These are phyloP conservation scores for Pneumocystis sp. DNA, from an alignment of 1,139 yeast species.

Conservation along the genomic window DNA sequence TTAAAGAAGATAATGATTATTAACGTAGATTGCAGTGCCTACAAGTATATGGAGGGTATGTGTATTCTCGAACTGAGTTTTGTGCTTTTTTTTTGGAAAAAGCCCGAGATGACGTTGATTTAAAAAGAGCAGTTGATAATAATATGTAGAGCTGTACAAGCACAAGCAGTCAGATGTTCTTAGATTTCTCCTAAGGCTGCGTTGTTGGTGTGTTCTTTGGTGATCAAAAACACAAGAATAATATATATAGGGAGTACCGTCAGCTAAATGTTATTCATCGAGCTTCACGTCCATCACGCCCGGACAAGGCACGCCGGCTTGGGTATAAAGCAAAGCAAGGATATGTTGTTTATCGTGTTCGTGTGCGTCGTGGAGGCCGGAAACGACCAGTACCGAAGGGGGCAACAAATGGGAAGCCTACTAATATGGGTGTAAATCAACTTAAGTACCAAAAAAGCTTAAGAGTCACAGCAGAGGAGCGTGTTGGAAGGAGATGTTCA, in stretches of 20 bases:
- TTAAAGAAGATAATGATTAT: neutral
- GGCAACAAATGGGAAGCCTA: slow-evolving; percentile 99
- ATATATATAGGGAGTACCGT: slow-evolving; percentile 99
- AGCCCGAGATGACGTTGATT: neutral
- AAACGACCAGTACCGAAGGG: slow-evolving; percentile 99
- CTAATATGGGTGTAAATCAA: slow-evolving; percentile 99
- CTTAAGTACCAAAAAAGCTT: slow-evolving; percentile 98
- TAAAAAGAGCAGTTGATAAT: neutral
- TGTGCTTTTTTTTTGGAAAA: neutral
- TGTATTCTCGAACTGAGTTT: neutral
- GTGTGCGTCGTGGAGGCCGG: slow-evolving; percentile 99
- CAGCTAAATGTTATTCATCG: slow-evolving; percentile 98
- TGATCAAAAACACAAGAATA: slow-evolving; percentile 18
- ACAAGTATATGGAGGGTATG: slow-evolving; percentile 89
- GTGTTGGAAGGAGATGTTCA: slow-evolving; percentile 98
- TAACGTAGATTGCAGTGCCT: slow-evolving; percentile 44
- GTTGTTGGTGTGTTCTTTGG: neutral
- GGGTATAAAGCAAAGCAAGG: slow-evolving; percentile 99
- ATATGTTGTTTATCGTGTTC: slow-evolving; percentile 92
- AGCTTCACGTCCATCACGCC: slow-evolving; percentile 97
- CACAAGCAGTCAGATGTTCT: slow-evolving; percentile 99
- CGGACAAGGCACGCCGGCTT: slow-evolving; percentile 99
- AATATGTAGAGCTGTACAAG: slow-evolving; percentile 53
- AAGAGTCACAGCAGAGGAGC: slow-evolving; percentile 98
- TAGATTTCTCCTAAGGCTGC: slow-evolving; percentile 65